These are phyloP conservation scores for Pilasporangium apinafurcum DNA, from an alignment of 352 stramenopile species.

Conservation along the genomic window DNA sequence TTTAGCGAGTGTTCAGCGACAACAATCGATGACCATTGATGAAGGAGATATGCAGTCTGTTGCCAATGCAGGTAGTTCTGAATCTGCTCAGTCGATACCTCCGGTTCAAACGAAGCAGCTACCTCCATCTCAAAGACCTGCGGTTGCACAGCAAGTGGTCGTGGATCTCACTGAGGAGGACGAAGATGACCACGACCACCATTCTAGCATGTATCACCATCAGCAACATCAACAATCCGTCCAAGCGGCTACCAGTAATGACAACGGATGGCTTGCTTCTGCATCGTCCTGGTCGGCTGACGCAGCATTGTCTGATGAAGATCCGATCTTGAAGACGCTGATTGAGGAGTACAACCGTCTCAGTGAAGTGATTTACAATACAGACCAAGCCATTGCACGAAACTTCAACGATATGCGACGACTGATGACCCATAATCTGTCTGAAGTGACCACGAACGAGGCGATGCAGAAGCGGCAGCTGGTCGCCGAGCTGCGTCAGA, in stretches of 20 bases:
- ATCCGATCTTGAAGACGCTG: conserved; percentile 43
- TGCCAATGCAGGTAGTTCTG: too few relatives aligned
- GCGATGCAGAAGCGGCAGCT: conserved; percentile 2
- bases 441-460: conserved; percentile 13
- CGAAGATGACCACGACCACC: conserved; percentile 2
- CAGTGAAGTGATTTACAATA: conserved; percentile 33
- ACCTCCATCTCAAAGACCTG: conserved; percentile 12
- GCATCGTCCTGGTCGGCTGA: not conserved
- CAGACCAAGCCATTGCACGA: conserved; percentile 26
- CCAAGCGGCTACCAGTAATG: not conserved
- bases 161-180: conserved; percentile 27
- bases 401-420: conserved; percentile 31
- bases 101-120: too few relatives aligned
- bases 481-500: conserved; percentile 11
- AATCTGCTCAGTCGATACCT: too few relatives aligned
- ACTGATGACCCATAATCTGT: conserved; percentile 21
- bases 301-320: conserved; percentile 22
- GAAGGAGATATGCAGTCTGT: too few relatives aligned
- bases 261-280: conserved; percentile 4
- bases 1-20: too few relatives aligned
- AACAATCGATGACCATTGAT: too few relatives aligned
- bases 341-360: conserved; percentile 52
- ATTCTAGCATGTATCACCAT: not conserved
- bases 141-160: conserved; percentile 6
- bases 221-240: not conserved